phyloP scores from a whole-genome alignment of 2,329 filamentous ascomycete genomes.

The Trichoderma koningiopsis region DNA sequence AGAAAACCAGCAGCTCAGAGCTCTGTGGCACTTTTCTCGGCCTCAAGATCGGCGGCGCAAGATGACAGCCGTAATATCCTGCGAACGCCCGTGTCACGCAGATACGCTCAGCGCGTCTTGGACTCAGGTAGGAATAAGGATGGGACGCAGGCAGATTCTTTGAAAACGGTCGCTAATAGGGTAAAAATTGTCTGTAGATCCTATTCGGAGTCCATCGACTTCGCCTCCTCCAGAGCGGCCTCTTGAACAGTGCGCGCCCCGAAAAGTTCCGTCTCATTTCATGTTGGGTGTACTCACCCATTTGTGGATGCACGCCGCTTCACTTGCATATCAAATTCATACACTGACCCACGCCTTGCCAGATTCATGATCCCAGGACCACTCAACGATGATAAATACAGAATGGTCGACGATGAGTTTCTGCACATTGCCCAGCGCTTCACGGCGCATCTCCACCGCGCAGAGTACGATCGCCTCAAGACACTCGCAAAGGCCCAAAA shows the following conservation, averaged over 20 bases:
- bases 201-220: constrained; percentile 47
- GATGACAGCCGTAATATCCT: neutral
- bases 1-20: neutral
- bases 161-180: neutral
- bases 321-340: neutral
- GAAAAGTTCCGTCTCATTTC: neutral
- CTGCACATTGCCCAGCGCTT: constrained; percentile 67
- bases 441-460: constrained; percentile 75
- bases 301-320: neutral
- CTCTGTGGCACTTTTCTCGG: neutral
- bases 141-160: neutral
- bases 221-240: constrained; percentile 55
- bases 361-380: constrained; percentile 67
- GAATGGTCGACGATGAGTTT: constrained; percentile 86
- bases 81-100: constrained; percentile 8
- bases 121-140: constrained; percentile 30
- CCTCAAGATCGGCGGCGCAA: neutral
- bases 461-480: constrained; percentile 72
- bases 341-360: neutral
- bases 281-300: neutral
- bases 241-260: constrained; percentile 45
- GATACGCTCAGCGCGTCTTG: constrained; percentile 26
- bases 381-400: constrained; percentile 70
- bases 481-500: constrained; percentile 57
- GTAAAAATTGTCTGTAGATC: constrained; percentile 27